Conservation (phyloP, 176 grass and related monocot species). For the Microstegium vimineum region DNA sequence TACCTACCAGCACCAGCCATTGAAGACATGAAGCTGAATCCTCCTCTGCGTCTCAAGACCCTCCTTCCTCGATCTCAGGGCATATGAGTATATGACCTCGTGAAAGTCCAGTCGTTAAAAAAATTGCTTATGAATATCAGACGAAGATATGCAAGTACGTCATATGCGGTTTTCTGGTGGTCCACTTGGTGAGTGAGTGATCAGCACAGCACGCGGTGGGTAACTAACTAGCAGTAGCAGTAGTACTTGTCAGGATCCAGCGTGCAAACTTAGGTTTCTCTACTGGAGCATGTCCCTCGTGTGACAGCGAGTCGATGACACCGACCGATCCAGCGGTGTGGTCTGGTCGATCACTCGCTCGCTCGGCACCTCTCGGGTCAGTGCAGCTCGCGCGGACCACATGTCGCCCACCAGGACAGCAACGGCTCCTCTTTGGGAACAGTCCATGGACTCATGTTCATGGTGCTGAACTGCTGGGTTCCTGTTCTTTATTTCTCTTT, state of each 20-base stretch:
- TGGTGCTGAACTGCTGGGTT: neutral
- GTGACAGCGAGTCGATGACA: neutral
- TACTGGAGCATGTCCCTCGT: constrained; percentile 32
- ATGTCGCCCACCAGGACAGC: neutral
- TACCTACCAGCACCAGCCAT: no score
- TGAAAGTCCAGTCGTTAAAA: neutral
- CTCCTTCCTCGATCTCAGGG: no score
- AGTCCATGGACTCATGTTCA: neutral
- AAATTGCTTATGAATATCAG: neutral
- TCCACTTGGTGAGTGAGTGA: neutral
- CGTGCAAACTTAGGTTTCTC: constrained; percentile 34
- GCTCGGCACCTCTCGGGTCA: neutral
- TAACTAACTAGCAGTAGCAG: neutral
- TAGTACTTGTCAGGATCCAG: constrained; percentile 12
- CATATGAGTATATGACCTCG: no score
- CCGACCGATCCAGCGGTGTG: neutral
- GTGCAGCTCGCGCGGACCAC: neutral
- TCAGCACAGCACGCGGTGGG: no score
- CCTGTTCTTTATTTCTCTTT: neutral
- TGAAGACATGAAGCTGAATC: no score
- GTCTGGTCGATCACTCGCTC: neutral
- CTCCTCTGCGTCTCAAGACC: no score
- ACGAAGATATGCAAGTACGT: neutral
- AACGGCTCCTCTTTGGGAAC: neutral
- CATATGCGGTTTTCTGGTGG: neutral